A percentile compares a stretch with the other conserved stretches of the same genome.
Evolutionary conservation across 2,329 filamentous ascomycete species (phyloP).

Genomic region (Onygenales sp.): DNA sequence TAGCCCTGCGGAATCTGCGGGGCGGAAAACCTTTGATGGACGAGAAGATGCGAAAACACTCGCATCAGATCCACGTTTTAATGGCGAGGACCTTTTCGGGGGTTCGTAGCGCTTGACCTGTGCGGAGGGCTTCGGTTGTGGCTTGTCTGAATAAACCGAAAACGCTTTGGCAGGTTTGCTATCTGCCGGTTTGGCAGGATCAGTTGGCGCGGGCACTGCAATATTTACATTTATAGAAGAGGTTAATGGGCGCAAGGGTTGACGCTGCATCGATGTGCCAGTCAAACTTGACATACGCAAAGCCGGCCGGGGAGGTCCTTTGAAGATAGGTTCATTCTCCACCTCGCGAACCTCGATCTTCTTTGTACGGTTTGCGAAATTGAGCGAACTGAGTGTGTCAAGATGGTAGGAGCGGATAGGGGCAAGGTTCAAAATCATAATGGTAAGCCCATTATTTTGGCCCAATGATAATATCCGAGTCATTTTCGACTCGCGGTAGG

Average conservation of each 20-base stretch:
- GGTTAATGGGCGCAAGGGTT: conserved; percentile 69
- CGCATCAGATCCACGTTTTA: conserved; percentile 28
- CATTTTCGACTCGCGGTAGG: conserved; percentile 95
- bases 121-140: conserved; percentile 36
- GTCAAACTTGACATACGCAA: conserved; percentile 28
- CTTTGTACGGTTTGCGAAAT: conserved; percentile 91
- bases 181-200: conserved; percentile 44
- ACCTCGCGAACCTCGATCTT: conserved; percentile 93
- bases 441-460: conserved; percentile 87
- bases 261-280: conserved; percentile 46
- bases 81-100: conserved; percentile 35
- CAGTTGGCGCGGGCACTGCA: conserved; percentile 43
- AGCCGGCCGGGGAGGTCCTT: conserved; percentile 55
- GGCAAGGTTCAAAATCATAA: conserved; percentile 94
- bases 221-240: conserved; percentile 66
- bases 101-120: conserved; percentile 22
- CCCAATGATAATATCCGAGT: conserved; percentile 85
- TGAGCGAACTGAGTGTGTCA: conserved; percentile 85
- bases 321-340: conserved; percentile 89
- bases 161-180: conserved; percentile 74
- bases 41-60: conserved; percentile 24
- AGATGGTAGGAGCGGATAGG: conserved; percentile 88
- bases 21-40: conserved; percentile 41
- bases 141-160: conserved; percentile 71
- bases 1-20: conserved; percentile 14